Conservation (phyloP, 2,329 filamentous ascomycete genomes). For the Xylariaceae sp. region DNA sequence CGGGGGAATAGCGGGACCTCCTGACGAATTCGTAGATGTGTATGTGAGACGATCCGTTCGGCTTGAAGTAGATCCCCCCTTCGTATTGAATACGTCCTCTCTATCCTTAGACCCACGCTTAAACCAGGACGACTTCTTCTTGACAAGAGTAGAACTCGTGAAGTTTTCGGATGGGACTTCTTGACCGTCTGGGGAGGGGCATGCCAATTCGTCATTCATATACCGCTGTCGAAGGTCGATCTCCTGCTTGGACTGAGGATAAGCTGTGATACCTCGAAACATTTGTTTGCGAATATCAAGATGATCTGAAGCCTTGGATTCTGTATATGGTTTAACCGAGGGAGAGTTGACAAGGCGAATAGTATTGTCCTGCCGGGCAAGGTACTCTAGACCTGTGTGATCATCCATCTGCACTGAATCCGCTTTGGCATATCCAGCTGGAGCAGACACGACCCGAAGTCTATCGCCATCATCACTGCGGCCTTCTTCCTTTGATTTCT, state of each 20-base stretch:
- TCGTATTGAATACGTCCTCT: slow-evolving; percentile 29
- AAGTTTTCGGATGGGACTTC: slow-evolving; percentile 29
- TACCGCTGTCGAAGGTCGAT: slow-evolving; percentile 39
- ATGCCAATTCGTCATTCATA: slow-evolving; percentile 31
- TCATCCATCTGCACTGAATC: slow-evolving; percentile 36
- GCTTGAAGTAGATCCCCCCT: slow-evolving; percentile 20
- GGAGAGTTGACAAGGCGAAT: slow-evolving; percentile 64
- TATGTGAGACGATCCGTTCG: slow-evolving; percentile 31
- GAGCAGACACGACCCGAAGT: slow-evolving; percentile 55
- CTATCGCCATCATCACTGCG: slow-evolving; percentile 41
- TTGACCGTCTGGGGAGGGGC: slow-evolving; percentile 27
- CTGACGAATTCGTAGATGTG: slow-evolving; percentile 34
- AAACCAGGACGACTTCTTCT: slow-evolving; percentile 61
- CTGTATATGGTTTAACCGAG: slow-evolving; percentile 41
- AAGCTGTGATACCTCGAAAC: slow-evolving; percentile 25
- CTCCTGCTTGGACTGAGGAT: slow-evolving; percentile 22
- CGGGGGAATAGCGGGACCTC: slow-evolving; percentile 24
- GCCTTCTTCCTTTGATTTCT: slow-evolving; percentile 41
- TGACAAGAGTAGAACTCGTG: slow-evolving; percentile 40
- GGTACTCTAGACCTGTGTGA: slow-evolving; percentile 51
- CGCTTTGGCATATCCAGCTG: slow-evolving; percentile 36
- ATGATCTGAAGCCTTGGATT: slow-evolving; percentile 45
- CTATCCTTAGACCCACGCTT: slow-evolving; percentile 53
- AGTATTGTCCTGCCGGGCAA: slow-evolving; percentile 56
- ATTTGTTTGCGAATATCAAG: slow-evolving; percentile 52